phyloP scores from a whole-genome alignment of 768 basidiomycete species.

The Mycena epipterygia region DNA sequence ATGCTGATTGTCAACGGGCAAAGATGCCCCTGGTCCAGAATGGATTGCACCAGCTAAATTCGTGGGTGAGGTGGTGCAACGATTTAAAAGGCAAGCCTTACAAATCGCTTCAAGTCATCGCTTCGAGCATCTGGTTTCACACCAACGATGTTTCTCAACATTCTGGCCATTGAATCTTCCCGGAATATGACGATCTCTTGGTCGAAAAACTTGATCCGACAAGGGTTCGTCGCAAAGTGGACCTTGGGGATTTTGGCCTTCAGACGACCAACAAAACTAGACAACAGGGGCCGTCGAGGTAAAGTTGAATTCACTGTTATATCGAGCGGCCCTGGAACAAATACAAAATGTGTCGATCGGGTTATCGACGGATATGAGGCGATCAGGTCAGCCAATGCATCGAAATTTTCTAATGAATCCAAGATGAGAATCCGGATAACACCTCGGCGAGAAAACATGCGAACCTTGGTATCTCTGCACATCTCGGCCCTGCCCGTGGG shows the following conservation, averaged over 20 bases:
- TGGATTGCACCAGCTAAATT: constrained; percentile 91
- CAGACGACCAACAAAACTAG: constrained; percentile 78
- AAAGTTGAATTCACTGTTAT: constrained; percentile 84
- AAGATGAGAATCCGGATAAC: constrained; percentile 2
- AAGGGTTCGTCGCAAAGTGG: constrained; percentile 91
- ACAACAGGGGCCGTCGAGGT: constrained; percentile 86
- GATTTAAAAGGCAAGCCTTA: constrained; percentile 55
- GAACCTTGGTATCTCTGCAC: constrained; percentile 89
- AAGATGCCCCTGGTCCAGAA: constrained; percentile 96
- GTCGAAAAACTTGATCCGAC: constrained; percentile 93
- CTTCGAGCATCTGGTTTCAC: constrained; percentile 86
- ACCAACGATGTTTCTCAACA: constrained; percentile 92
- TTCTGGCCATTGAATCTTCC: constrained; percentile 93
- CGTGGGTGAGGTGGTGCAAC: constrained; percentile 4
- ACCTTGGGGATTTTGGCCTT: constrained; percentile 82
- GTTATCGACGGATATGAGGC: constrained; percentile 84
- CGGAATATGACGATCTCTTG: constrained; percentile 96
- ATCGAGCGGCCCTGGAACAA: constrained; percentile 96
- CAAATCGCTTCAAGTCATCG: constrained; percentile 90
- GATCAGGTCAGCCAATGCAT: constrained; percentile 88
- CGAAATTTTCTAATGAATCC: constrained; percentile 79
- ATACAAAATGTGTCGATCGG: constrained; percentile 87
- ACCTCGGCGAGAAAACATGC: neutral
- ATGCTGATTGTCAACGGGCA: constrained; percentile 87
- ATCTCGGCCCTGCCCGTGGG: constrained; percentile 82